Evolutionary conservation across 306 rosid genomes (phyloP).

Genomic region (Quercus suber): DNA sequence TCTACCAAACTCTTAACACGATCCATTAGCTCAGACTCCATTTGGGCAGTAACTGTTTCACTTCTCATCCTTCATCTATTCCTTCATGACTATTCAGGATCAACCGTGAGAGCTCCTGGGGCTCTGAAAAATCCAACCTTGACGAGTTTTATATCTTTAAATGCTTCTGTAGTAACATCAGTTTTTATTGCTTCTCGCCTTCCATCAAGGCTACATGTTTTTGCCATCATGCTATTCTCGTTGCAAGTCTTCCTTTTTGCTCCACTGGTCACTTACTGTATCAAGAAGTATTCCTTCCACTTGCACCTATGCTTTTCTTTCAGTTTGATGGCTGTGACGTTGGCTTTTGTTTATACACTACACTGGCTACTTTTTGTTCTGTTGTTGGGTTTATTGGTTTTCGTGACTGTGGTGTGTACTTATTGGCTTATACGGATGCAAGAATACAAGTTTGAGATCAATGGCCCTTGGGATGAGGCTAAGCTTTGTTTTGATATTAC

Average conservation of each 20-base stretch:
- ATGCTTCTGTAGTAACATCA: too few relatives aligned
- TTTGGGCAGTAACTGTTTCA: constrained; percentile 69
- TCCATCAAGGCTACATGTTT: constrained; percentile 78
- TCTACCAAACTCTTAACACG: constrained; percentile 88
- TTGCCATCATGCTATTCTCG: constrained; percentile 78
- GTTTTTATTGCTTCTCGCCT: constrained; percentile 20
- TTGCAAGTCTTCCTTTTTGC: constrained; percentile 88
- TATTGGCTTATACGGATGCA: constrained; percentile 87
- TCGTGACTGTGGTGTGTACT: constrained; percentile 76
- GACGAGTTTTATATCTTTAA: too few relatives aligned
- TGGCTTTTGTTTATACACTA: constrained; percentile 58
- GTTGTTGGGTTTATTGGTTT: constrained; percentile 63
- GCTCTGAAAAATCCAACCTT: too few relatives aligned
- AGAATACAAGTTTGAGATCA: constrained; percentile 84
- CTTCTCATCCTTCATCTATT: constrained; percentile 79
- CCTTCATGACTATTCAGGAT: constrained; percentile 82
- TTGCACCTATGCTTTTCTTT: constrained; percentile 71
- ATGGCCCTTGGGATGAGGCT: constrained; percentile 98
- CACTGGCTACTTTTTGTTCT: constrained; percentile 53
- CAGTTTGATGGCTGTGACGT: constrained; percentile 52
- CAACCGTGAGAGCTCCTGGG: constrained; percentile 45
- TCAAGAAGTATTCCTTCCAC: constrained; percentile 60
- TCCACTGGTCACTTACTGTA: constrained; percentile 74
- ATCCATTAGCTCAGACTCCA: constrained; percentile 88
- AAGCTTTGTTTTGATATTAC: constrained; percentile 87